Base-by-base conservation (phyloP, 345 rosid species). In the Cardiospermum halicacabum region DNA sequence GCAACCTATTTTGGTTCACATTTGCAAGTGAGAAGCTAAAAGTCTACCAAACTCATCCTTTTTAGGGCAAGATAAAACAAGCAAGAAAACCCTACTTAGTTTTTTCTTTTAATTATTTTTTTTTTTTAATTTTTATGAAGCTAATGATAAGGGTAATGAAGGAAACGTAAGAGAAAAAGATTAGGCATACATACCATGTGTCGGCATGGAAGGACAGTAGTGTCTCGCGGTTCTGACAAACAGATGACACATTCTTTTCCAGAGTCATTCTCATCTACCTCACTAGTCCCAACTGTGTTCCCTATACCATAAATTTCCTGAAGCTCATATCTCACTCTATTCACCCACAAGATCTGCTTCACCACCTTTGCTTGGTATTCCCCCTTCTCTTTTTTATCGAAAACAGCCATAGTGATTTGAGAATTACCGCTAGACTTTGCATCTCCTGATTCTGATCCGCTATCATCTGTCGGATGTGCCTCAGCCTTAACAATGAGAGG, bases 201-300 rank as follows among this genome's bases (percentile, higher is more conserved):
- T 34, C 88, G 73, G 78, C 88, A 83, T 3, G 88, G 88, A 25
- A 83, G 83, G 31, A 78, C 77, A 0, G 85, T 72, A 18, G 81
- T 83, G 25, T 83, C 82, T 49, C 80, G 77, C 19, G 80, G 85
- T 75, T 83, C 88, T 2, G 83, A 74, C 69, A 81, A 56, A 74
- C 88, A 83, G 47, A 83, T 80, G 24, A 83, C 85, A 49, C 88
- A 81, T 58, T 83, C 88, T 65, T 81, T 83, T 47, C 81, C 88
- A 15, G 74, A 50, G 60, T 83, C 88, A 45, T 67, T 78, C 22
- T 59, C 85, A 53, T 77, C 77, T 9, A 66, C 65, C 39, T 78
- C 84, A 62, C 72, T 73, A 62, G 71, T 73, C 19, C 72, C 78
- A 0, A 67, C 77, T 1, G 83, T 48, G 28, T 77, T 76, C 43